Conservation (phyloP, 257 asterid species). For the Przewalskia tangutica region DNA sequence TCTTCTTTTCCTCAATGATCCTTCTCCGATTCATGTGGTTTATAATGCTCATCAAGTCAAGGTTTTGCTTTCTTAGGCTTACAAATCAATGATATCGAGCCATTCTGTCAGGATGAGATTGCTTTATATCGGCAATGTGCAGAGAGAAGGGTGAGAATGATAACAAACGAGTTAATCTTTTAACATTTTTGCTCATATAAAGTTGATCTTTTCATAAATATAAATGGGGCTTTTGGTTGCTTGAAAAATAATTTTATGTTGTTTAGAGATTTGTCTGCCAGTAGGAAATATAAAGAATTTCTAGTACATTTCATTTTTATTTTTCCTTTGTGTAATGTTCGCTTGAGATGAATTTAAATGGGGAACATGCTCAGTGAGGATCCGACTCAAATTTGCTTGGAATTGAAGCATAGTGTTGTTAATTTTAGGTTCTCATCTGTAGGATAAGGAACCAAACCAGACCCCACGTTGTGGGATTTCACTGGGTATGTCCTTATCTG, state of each 20-base stretch:
- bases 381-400: not conserved
- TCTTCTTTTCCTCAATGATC: not conserved
- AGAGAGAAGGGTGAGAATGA: conserved; percentile 37
- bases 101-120: conserved; percentile 51
- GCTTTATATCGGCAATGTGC: conserved; percentile 34
- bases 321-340: not conserved
- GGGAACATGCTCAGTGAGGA: not conserved
- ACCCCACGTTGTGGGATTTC: too few relatives aligned
- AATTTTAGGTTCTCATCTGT: conserved; percentile 5
- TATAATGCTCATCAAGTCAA: conserved; percentile 11
- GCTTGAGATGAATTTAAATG: not conserved
- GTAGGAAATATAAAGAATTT: not conserved
- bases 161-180: not conserved
- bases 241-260: not conserved
- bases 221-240: not conserved
- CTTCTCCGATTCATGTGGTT: not conserved
- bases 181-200: not conserved
- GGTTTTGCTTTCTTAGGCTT: conserved; percentile 23
- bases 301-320: not conserved
- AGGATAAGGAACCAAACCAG: conserved; percentile 84
- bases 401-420: not conserved
- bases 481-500: conserved; percentile 8
- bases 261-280: not conserved
- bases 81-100: conserved; percentile 91
- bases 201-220: not conserved